Evolutionary conservation across 2,329 filamentous ascomycete genomes (phyloP).

Genomic region (Penicillium janthinellum): DNA sequence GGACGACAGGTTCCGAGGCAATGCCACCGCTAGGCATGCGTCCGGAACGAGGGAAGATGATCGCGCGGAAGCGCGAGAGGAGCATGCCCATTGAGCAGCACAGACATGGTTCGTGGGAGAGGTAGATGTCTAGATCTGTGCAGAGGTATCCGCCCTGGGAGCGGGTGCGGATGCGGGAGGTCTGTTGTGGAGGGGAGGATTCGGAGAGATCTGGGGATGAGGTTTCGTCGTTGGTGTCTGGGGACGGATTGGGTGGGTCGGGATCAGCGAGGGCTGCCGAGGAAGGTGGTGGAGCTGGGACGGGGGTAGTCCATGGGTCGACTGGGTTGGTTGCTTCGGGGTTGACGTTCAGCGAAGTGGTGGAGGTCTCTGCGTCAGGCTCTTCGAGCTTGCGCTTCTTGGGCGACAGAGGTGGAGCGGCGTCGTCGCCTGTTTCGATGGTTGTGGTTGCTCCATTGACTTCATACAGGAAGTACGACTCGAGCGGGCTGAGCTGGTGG

Average conservation of each 20-base stretch:
- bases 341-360: not conserved
- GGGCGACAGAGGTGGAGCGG: constrained; percentile 37
- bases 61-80: constrained; percentile 86
- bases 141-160: constrained; percentile 89
- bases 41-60: constrained; percentile 65
- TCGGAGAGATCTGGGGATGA: not conserved
- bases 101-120: constrained; percentile 93
- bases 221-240: not conserved
- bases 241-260: not conserved
- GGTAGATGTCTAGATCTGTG: constrained; percentile 88
- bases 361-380: constrained; percentile 12
- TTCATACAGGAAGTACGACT: constrained; percentile 50
- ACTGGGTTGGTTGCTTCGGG: not conserved
- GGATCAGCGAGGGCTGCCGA: constrained; percentile 5
- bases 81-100: constrained; percentile 97
- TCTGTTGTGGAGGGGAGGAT: constrained; percentile 28
- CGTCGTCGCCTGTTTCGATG: constrained; percentile 47
- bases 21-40: constrained; percentile 84
- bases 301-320: not conserved
- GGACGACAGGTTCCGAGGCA: constrained; percentile 64
- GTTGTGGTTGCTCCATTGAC: constrained; percentile 6
- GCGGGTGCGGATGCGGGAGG: constrained; percentile 67
- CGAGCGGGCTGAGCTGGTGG: constrained; percentile 28
- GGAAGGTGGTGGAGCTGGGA: constrained; percentile 16
- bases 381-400: constrained; percentile 25